Base-by-base conservation (phyloP, 768 basidiomycete species). In the Termitomyces sp. region DNA sequence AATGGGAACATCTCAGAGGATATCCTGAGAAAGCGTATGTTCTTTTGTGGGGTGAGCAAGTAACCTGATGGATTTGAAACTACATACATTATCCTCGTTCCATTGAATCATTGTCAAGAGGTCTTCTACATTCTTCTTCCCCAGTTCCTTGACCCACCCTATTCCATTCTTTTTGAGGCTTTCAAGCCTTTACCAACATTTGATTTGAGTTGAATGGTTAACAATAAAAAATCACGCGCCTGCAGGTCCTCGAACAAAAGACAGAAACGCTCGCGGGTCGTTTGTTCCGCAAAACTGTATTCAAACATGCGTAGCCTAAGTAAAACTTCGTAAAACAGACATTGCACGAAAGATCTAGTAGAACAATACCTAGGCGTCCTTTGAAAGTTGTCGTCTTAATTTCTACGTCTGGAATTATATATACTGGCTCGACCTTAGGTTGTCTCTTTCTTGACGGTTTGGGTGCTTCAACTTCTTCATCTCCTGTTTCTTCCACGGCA, bases 1-100 rank as follows among this genome's bases (percentile, higher is more conserved):
- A 88, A 97, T 1, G 94, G 94, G 71, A 97, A 96, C 83, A 97
- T 87, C 62, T 94, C 91, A 8, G 92, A 93, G 0, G 92, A 94
- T 62, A 96, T 68, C 46, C 94, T 83, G 73, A 95, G 83, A 71
- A 94, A 96, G n/a, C 81, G 82, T 55, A 96, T 94, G 48, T 84
- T 77, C 81, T 84, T 59, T 10, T 48, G 47, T 20, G 18, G 16
- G 8, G 14, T 52, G n/a, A n/a, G 22, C 56, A 24, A 48, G 32
- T n/a, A 3, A 44, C 16, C 24, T 14, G 22, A 36, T 8, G 22
- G 10, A 22, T 7, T 35, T 14, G 38, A 13, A 30, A 28, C 26
- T 38, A 67, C 75, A 52, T 66, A 82, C 86, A 71, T 96, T 91
- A 49, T 81, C 80, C 69, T 93, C 94, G 66, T 96, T 97, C 94